These are phyloP conservation scores for Pleurotus sapidus DNA, from an alignment of 768 basidiomycete genomes.

Conservation along the genomic window DNA sequence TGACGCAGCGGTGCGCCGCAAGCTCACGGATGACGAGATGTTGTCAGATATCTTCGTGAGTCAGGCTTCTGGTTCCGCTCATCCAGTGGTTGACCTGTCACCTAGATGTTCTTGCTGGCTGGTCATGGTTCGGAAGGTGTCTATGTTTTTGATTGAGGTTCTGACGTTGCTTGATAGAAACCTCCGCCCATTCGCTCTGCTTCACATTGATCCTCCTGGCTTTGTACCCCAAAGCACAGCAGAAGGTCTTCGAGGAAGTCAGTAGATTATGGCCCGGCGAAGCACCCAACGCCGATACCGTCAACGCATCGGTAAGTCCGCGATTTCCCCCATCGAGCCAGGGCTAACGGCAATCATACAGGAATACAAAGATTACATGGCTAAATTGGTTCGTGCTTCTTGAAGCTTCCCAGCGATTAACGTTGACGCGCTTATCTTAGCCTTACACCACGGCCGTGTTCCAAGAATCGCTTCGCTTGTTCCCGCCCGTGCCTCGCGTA, in stretches of 20 bases:
- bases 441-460: conserved; percentile 40
- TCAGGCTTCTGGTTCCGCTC: background rate
- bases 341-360: conserved; percentile 12
- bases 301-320: conserved; percentile 21
- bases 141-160: background rate
- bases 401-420: too few relatives aligned
- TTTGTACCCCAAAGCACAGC: conserved; percentile 46
- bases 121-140: conserved; percentile 36
- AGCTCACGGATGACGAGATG: conserved; percentile 30
- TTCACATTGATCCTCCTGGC: conserved; percentile 45
- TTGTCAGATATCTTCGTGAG: conserved; percentile 31
- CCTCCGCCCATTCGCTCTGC: conserved; percentile 40
- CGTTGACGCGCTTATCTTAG: conserved; percentile 18
- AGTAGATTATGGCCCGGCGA: conserved; percentile 31
- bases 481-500: conserved; percentile 34
- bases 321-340: background rate
- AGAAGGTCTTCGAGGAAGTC: conserved; percentile 41
- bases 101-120: conserved; percentile 45
- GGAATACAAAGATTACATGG: conserved; percentile 37
- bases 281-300: conserved; percentile 10
- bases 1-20: conserved; percentile 20
- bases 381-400: conserved; percentile 28
- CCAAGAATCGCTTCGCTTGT: conserved; percentile 43
- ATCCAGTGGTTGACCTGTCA: background rate
- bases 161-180: conserved; percentile 30